phyloP scores from a whole-genome alignment of 331 rosid genomes.

The Prunus yedoensis region DNA sequence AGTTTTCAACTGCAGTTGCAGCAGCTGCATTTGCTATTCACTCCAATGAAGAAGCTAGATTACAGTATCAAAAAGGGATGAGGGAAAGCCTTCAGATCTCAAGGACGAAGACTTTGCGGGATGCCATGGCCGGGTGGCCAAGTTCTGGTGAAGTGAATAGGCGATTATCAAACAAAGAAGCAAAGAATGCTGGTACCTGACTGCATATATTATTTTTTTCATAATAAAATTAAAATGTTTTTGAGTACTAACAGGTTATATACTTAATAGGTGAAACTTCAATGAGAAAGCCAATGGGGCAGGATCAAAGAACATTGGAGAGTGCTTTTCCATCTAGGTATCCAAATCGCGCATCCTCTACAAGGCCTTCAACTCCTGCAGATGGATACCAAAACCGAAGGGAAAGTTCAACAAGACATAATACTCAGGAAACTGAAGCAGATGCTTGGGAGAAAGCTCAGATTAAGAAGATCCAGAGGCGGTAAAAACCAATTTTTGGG shows the following conservation, averaged over 20 bases:
- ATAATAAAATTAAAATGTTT: background rate
- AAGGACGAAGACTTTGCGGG: constrained; percentile 28
- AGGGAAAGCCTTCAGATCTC: constrained; percentile 32
- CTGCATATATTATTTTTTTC: background rate
- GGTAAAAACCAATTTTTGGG: constrained; percentile 35
- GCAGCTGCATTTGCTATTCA: constrained; percentile 63
- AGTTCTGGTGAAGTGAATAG: constrained; percentile 25
- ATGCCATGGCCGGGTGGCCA: constrained; percentile 19
- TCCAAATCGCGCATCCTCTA: constrained; percentile 34
- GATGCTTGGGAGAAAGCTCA: constrained; percentile 54
- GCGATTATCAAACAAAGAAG: constrained; percentile 35
- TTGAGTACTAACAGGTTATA: constrained; percentile 10
- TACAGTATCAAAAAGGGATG: constrained; percentile 28
- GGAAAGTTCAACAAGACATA: constrained; percentile 17
- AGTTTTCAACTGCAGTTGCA: constrained; percentile 55
- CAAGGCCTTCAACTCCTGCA: constrained; percentile 22
- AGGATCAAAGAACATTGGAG: constrained; percentile 36
- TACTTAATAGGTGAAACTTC: constrained; percentile 39
- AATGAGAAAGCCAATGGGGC: constrained; percentile 33
- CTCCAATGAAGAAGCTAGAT: constrained; percentile 53
- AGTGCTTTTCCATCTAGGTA: constrained; percentile 25
- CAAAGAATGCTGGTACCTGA: constrained; percentile 21
- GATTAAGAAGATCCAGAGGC: constrained; percentile 47
- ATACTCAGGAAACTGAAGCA: constrained; percentile 34
- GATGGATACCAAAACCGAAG: constrained; percentile 33